Evolutionary conservation across 345 rosid genomes (phyloP).

Genomic region (Gynandropsis gynandra): DNA sequence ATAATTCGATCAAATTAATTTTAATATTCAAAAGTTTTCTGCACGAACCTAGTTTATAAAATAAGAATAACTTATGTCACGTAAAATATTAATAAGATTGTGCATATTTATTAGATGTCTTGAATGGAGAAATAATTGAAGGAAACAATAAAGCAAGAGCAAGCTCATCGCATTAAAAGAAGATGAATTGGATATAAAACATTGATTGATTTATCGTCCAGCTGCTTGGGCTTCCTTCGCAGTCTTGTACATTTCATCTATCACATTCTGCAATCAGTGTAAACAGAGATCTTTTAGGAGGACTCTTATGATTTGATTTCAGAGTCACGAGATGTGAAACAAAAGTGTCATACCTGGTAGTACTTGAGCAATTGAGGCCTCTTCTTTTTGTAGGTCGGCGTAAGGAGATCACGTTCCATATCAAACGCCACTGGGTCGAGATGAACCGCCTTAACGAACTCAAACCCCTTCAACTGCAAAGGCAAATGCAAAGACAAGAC

Average conservation of each 20-base stretch:
- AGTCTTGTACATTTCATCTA: constrained; percentile 30
- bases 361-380: constrained; percentile 73
- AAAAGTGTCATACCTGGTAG: constrained; percentile 47
- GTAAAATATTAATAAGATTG: no score
- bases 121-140: no score
- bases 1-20: no score
- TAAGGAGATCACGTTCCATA: constrained; percentile 67
- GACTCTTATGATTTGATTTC: not conserved
- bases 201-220: constrained; percentile 12
- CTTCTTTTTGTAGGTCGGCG: constrained; percentile 89
- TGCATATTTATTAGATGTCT: no score
- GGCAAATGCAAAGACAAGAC: not conserved
- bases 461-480: constrained; percentile 76
- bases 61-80: no score
- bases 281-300: not conserved
- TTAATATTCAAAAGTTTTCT: no score
- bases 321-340: not conserved
- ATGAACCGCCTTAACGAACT: constrained; percentile 66
- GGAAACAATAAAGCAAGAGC: no score
- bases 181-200: no score
- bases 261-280: constrained; percentile 19
- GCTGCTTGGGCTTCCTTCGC: constrained; percentile 20
- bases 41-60: no score
- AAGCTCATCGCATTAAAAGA: no score
- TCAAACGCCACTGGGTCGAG: constrained; percentile 74